These are phyloP conservation scores for Candida sanyiensis DNA, from an alignment of 805 yeast genomes.

Conservation along the genomic window DNA sequence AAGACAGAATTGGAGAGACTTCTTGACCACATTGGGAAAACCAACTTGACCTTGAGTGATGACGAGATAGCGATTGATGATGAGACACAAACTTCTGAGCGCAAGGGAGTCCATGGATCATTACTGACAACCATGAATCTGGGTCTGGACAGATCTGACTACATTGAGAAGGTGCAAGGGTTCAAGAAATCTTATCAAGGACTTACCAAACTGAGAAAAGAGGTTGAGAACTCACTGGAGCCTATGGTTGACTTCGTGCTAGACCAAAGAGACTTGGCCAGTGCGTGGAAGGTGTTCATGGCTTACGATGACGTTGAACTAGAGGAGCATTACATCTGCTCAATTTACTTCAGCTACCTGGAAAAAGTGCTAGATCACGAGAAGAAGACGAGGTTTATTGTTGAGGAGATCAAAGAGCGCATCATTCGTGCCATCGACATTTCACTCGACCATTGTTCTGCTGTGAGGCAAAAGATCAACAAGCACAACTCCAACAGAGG, in stretches of 20 bases:
- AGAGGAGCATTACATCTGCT: constrained; percentile 21
- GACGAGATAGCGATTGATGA: background rate
- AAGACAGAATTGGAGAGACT: constrained; percentile 16
- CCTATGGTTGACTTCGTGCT: constrained; percentile 10
- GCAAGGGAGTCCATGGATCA: no score
- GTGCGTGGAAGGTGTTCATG: constrained; percentile 28
- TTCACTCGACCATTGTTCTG: constrained; percentile 22
- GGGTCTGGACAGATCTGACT: constrained; percentile 6
- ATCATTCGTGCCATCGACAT: constrained; percentile 27
- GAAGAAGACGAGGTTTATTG: constrained; percentile 23
- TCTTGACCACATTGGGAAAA: constrained; percentile 10
- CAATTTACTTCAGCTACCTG: constrained; percentile 27
- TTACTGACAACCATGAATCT: no score
- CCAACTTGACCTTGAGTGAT: background rate
- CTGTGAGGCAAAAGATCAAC: constrained; percentile 24
- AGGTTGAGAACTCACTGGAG: constrained; percentile 13
- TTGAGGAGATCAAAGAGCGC: constrained; percentile 23
- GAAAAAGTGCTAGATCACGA: constrained; percentile 26
- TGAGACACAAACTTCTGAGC: background rate
- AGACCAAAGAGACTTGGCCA: constrained; percentile 18
- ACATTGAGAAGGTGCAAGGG: constrained; percentile 4
- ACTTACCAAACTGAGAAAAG: constrained; percentile 19
- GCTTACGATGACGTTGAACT: constrained; percentile 20
- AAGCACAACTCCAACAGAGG: constrained; percentile 29
- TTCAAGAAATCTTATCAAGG: constrained; percentile 12